Evolutionary conservation across 2,329 filamentous ascomycete species (phyloP).

Genomic region (Xylariaceae sp.): DNA sequence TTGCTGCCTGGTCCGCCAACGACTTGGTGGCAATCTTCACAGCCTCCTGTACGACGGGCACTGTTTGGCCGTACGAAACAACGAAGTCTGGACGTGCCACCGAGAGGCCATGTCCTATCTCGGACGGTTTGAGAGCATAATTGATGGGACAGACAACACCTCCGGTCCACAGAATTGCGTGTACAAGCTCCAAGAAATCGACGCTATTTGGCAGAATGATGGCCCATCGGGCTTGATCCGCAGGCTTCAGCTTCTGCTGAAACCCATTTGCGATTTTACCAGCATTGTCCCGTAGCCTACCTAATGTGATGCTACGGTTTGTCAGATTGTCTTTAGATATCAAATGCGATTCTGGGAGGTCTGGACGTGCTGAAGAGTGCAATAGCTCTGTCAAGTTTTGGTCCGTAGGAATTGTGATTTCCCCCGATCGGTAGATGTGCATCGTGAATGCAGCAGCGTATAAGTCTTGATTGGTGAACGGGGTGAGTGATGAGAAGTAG

Average conservation of each 20-base stretch:
- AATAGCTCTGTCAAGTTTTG: constrained; percentile 43
- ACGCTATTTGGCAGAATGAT: constrained; percentile 43
- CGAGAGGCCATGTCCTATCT: constrained; percentile 40
- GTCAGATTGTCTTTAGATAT: constrained; percentile 41
- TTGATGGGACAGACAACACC: constrained; percentile 39
- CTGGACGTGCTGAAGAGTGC: constrained; percentile 31
- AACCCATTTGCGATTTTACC: constrained; percentile 40
- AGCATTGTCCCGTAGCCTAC: constrained; percentile 38
- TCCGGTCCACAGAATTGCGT: constrained; percentile 39
- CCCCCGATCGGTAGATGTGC: constrained; percentile 31
- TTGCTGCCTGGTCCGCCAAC: constrained; percentile 24
- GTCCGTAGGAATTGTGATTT: constrained; percentile 35
- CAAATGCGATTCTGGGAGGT: constrained; percentile 39
- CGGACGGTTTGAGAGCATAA: constrained; percentile 34
- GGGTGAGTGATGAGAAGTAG: too few species aligned
- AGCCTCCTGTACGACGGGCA: constrained; percentile 30
- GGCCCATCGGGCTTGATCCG: constrained; percentile 37
- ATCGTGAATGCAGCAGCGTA: constrained; percentile 18
- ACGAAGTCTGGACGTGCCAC: constrained; percentile 40
- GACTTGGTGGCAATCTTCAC: constrained; percentile 29
- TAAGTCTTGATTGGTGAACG: background rate
- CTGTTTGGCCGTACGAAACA: constrained; percentile 35
- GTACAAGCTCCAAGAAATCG: constrained; percentile 40
- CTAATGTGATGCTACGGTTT: constrained; percentile 42
- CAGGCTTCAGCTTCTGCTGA: constrained; percentile 27